Base-by-base conservation (phyloP, 352 stramenopile species). In the Nothophytophthora sp. region DNA sequence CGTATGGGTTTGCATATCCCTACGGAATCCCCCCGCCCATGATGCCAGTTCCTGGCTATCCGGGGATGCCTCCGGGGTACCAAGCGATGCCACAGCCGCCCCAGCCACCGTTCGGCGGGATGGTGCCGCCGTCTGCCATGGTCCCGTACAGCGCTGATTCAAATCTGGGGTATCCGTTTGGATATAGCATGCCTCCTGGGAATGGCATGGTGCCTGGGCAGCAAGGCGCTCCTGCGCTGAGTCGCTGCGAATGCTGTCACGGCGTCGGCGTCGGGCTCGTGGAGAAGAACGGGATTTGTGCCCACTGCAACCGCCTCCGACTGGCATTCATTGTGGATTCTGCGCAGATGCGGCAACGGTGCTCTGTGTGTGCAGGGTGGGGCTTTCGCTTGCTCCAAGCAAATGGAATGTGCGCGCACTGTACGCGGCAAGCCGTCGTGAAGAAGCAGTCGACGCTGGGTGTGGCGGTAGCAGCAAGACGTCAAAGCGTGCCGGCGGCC, bases 251-350 rank as follows among this genome's bases (percentile, higher is more conserved):
- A 16, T 63, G 61, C 51, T 90, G 79, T 25, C 51, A 63, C 9
- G 76, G 79, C 7, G 51, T 73, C 38, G 72, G 79, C 12, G 76
- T 90, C 13, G 73, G 64, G 3, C 35, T 90, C 19, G 74, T 81
- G 4, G 73, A 90, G 59, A 86, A 86, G 64, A 90, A 90, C 36
- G 79, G 76, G 6, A 60, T 81, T 8, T 90, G 79, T 29, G 68
- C 67, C 11, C 76, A 90, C 50, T 90, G 79, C 55, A 88, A 90
- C 35, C 76, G 79, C 3, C 56, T 90, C 34, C 67, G 67, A 1
- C 74, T 87, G 34, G 79, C 77, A 12, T 88, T 90, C 41, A 88
- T 90, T 59, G 71, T 90, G 15, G 76, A 78, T 28, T 83, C 79
- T 13, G 70, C 72, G 23, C 71, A 81, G 22, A 81, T 90, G 48